Conservation (phyloP, 345 rosid genomes). For the Cochlearia excelsa region DNA sequence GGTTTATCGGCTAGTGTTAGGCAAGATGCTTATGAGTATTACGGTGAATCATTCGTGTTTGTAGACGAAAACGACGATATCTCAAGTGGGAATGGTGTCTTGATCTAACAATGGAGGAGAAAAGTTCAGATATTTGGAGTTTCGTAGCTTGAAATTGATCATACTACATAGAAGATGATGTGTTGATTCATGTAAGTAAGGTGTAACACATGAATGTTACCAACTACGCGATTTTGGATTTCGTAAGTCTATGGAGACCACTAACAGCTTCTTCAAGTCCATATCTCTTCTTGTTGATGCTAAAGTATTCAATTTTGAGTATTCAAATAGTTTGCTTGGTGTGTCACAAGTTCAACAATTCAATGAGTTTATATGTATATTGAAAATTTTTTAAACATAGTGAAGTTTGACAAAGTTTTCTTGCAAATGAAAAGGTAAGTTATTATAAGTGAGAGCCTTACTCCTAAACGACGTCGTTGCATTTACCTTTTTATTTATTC, state of each 20-base stretch:
- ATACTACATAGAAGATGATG: too few species aligned
- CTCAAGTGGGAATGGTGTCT: slow-evolving; percentile 24
- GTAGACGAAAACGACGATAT: slow-evolving; percentile 38
- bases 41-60: slow-evolving; percentile 58
- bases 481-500: background rate
- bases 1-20: slow-evolving; percentile 43
- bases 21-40: slow-evolving; percentile 56
- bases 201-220: slow-evolving; percentile 5
- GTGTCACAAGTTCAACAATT: background rate
- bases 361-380: too few species aligned
- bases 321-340: background rate
- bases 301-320: background rate
- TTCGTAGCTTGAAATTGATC: slow-evolving; percentile 4
- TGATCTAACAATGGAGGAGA: slow-evolving; percentile 15
- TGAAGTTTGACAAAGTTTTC: too few species aligned
- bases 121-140: background rate
- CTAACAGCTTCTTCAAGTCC: slow-evolving; percentile 3
- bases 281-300: background rate
- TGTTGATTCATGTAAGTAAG: background rate
- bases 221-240: background rate
- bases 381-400: too few species aligned
- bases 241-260: slow-evolving; percentile 1
- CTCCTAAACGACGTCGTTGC: slow-evolving; percentile 12
- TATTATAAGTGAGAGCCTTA: background rate
- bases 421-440: too few species aligned